Evolutionary conservation across 208 protist species (phyloP).

Genomic region (Crithidia mellificae): DNA sequence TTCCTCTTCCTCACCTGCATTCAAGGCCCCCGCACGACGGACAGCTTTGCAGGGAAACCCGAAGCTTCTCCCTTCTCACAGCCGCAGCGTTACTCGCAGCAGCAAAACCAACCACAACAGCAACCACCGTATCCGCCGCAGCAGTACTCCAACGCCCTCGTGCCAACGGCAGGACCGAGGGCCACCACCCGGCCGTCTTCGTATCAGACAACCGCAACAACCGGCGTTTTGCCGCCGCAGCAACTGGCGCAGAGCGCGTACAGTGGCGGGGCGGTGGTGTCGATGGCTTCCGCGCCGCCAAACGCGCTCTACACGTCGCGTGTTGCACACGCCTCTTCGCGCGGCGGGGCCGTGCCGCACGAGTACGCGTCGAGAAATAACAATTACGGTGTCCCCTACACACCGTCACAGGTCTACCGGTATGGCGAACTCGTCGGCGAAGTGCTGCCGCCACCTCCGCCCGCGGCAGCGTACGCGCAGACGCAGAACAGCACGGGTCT

Average conservation of each 20-base stretch:
- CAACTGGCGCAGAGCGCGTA: no score
- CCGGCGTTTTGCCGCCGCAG: no score
- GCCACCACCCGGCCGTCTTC: no score
- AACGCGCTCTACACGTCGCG: background rate
- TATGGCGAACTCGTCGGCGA: background rate
- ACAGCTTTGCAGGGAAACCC: background rate
- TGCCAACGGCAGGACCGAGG: background rate
- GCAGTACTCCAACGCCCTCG: background rate
- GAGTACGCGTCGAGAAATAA: background rate
- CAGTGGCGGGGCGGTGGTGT: no score
- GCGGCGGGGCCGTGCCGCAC: background rate
- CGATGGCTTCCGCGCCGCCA: background rate
- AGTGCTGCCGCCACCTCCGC: conserved; percentile 14
- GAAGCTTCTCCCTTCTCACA: background rate
- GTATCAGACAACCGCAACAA: no score
- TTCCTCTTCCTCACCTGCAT: conserved; percentile 28
- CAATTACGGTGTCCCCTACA: no score
- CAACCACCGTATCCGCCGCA: background rate
- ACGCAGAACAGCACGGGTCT: no score
- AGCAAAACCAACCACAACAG: background rate
- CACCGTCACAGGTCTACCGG: background rate
- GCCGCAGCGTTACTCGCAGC: background rate
- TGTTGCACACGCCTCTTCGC: background rate
- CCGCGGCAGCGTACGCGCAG: conserved; percentile 1
- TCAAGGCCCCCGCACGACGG: background rate